These are phyloP conservation scores for Cystofilobasidium macerans DNA, from an alignment of 768 basidiomycete genomes.

Conservation along the genomic window DNA sequence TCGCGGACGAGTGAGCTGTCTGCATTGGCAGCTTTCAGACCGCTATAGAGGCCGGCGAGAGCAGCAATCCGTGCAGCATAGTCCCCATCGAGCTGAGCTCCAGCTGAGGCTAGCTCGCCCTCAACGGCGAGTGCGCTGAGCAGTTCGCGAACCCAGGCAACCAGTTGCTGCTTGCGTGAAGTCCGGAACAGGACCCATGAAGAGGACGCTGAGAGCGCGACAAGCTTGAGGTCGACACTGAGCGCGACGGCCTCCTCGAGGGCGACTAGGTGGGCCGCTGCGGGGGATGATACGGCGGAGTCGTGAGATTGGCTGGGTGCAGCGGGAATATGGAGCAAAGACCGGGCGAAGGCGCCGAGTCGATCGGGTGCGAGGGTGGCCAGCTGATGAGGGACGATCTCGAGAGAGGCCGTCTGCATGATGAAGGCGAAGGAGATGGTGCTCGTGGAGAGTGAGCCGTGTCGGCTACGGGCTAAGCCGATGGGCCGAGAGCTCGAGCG, in stretches of 20 bases:
- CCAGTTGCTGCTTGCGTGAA: background rate
- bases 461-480: too few species aligned
- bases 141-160: background rate
- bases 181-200: background rate
- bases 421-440: background rate
- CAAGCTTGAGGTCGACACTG: slow-evolving; percentile 1
- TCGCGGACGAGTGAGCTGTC: background rate
- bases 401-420: background rate
- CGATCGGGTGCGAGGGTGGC: background rate
- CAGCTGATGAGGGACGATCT: background rate
- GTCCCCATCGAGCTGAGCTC: background rate
- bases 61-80: background rate
- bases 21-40: background rate
- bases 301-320: too few species aligned
- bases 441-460: background rate
- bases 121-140: background rate
- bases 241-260: background rate
- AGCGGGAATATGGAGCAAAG: background rate
- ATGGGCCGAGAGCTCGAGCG: too few species aligned
- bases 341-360: background rate
- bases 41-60: background rate
- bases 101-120: background rate
- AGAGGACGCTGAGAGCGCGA: background rate
- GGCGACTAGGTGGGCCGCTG: background rate
- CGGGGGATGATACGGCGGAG: background rate